Percentiles rank a stretch among this genome's conserved stretches.
Conservation (phyloP, 768 basidiomycete species). For the Termitomyces titanicus region DNA sequence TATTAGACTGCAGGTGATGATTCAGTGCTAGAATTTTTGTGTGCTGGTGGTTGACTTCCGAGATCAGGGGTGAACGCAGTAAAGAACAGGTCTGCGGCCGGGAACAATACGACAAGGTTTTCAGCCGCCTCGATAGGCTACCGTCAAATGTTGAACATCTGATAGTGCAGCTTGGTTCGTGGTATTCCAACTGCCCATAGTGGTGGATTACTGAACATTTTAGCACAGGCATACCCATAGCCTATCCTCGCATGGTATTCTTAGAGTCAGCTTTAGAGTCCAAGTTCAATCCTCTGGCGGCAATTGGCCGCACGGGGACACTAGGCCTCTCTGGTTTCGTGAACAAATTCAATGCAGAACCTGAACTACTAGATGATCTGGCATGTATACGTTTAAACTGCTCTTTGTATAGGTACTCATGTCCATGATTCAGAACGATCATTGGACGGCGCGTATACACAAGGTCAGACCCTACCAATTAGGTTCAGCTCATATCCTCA, state of each 20-base stretch:
- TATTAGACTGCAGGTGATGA: slow-evolving; percentile 78
- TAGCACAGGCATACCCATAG: slow-evolving; percentile 65
- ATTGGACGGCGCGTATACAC: slow-evolving; percentile 83
- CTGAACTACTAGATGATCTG: slow-evolving; percentile 92
- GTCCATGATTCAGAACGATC: slow-evolving; percentile 61
- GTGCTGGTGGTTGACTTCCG: neutral
- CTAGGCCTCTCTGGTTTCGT: slow-evolving; percentile 75
- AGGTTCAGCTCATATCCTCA: neutral
- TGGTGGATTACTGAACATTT: neutral
- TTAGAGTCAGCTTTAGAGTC: slow-evolving; percentile 75
- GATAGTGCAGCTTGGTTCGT: slow-evolving; percentile 71
- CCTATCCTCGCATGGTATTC: slow-evolving; percentile 93
- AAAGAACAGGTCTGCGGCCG: slow-evolving; percentile 78
- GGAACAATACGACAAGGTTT: slow-evolving; percentile 69
- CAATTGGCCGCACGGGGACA: slow-evolving; percentile 64
- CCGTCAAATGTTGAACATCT: slow-evolving; percentile 77
- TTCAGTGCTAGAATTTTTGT: neutral
- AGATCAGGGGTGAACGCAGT: slow-evolving; percentile 74
- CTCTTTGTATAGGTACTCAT: neutral
- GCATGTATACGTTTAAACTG: slow-evolving; percentile 31
- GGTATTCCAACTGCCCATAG: neutral
- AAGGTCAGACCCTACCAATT: slow-evolving; percentile 43
- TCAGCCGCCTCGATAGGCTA: slow-evolving; percentile 55
- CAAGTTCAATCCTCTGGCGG: slow-evolving; percentile 81
- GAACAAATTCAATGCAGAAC: slow-evolving; percentile 89